These are phyloP conservation scores for Ehretia macrophylla DNA, from an alignment of 257 asterid genomes.

Conservation along the genomic window DNA sequence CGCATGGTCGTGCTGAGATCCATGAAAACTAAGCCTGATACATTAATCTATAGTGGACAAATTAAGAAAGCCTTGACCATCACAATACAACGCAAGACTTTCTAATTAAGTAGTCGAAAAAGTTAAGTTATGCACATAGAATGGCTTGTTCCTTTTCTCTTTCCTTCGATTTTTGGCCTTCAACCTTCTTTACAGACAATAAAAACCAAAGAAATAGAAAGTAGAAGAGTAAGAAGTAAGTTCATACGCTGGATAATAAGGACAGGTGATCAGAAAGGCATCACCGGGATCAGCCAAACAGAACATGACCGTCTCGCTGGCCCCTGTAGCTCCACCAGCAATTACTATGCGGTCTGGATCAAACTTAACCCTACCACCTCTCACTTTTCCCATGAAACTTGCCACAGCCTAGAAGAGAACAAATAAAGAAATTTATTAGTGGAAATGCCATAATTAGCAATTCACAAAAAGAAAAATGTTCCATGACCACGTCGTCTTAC, in stretches of 20 bases:
- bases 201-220: background rate
- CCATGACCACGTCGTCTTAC: background rate
- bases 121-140: too few species aligned
- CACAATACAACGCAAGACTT: too few species aligned
- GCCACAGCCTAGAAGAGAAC: slow-evolving; percentile 20
- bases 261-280: slow-evolving; percentile 25
- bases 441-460: background rate
- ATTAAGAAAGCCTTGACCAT: too few species aligned
- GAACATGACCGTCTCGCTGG: slow-evolving; percentile 19
- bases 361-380: slow-evolving; percentile 25
- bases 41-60: too few species aligned
- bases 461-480: background rate
- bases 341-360: slow-evolving; percentile 24
- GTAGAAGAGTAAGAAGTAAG: background rate
- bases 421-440: background rate
- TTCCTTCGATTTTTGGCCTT: too few species aligned
- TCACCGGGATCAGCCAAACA: slow-evolving; percentile 30
- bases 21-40: too few species aligned
- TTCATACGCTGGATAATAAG: slow-evolving; percentile 30
- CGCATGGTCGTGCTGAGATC: too few species aligned
- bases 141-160: too few species aligned
- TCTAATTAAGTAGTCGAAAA: too few species aligned
- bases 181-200: too few species aligned
- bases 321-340: slow-evolving; percentile 32
- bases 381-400: slow-evolving; percentile 24